Conservation (phyloP, 2,329 filamentous ascomycete species). For the Elsinoe batatas region DNA sequence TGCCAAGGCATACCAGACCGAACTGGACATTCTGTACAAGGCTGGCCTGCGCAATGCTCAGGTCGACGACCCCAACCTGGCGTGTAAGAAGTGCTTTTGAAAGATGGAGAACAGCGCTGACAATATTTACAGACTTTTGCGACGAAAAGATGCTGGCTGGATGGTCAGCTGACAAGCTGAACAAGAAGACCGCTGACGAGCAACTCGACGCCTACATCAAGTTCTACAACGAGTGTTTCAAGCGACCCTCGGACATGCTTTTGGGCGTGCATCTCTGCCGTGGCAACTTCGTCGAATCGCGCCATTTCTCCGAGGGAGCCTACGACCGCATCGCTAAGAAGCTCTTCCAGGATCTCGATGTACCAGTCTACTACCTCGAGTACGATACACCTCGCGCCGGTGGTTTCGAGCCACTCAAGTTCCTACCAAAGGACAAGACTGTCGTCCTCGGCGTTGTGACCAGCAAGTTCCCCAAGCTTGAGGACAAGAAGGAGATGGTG, state of each 20-base stretch:
- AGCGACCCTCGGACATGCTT: constrained; percentile 59
- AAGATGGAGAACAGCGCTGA: not conserved
- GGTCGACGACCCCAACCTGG: constrained; percentile 41
- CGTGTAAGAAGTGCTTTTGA: constrained; percentile 23
- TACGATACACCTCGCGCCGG: constrained; percentile 41
- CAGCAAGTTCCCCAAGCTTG: constrained; percentile 37
- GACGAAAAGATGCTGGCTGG: constrained; percentile 60
- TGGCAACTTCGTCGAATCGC: constrained; percentile 38
- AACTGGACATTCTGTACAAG: constrained; percentile 37
- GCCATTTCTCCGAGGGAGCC: constrained; percentile 39
- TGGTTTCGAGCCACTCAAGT: constrained; percentile 37
- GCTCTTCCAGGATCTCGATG: constrained; percentile 27
- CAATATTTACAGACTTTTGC: constrained; percentile 51
- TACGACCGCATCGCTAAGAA: constrained; percentile 37
- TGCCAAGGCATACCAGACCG: constrained; percentile 37
- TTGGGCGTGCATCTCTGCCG: constrained; percentile 66
- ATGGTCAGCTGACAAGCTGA: constrained; percentile 58
- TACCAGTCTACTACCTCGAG: constrained; percentile 29
- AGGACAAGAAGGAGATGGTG: constrained; percentile 39
- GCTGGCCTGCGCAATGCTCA: constrained; percentile 40
- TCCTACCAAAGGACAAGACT: constrained; percentile 38
- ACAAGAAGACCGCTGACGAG: constrained; percentile 57
- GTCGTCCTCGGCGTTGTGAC: constrained; percentile 39
- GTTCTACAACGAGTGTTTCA: constrained; percentile 60
- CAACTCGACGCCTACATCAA: constrained; percentile 66